phyloP scores from a whole-genome alignment of 495 filamentous ascomycete species.

The Mytilinidion resinicola region DNA sequence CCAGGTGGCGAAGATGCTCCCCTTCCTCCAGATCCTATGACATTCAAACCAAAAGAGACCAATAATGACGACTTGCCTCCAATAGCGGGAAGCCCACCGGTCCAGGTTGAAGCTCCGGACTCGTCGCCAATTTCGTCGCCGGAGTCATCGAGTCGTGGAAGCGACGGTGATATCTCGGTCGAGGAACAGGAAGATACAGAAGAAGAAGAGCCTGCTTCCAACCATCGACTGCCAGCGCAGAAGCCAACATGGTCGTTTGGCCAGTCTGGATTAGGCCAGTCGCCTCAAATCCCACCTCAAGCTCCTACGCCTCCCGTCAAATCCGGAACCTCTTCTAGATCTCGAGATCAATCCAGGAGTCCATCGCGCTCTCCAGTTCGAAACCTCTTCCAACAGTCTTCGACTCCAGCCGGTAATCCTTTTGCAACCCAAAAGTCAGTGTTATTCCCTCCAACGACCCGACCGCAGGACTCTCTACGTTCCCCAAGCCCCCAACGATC shows the following conservation, averaged over 20 bases:
- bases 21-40: constrained; percentile 35
- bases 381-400: constrained; percentile 10
- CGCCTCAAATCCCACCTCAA: constrained; percentile 13
- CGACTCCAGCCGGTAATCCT: constrained; percentile 39
- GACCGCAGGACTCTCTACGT: constrained; percentile 52
- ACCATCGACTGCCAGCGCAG: constrained; percentile 11
- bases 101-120: constrained; percentile 34
- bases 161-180: constrained; percentile 11
- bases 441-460: constrained; percentile 52
- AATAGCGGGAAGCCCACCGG: constrained; percentile 55
- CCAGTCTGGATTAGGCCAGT: constrained; percentile 2
- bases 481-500: constrained; percentile 73
- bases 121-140: constrained; percentile 37
- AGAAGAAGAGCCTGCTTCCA: constrained; percentile 11
- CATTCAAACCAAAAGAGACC: constrained; percentile 27
- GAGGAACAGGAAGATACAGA: constrained; percentile 32
- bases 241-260: constrained; percentile 5
- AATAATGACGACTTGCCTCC: constrained; percentile 46
- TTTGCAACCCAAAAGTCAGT: constrained; percentile 38
- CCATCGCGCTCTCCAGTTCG: constrained; percentile 6
- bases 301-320: constrained; percentile 24
- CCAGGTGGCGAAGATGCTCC: constrained; percentile 32
- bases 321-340: constrained; percentile 11
- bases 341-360: constrained; percentile 11
- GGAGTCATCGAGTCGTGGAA: constrained; percentile 11